Base-by-base conservation (phyloP, 305 asterid species). In the Salvia sclarea region DNA sequence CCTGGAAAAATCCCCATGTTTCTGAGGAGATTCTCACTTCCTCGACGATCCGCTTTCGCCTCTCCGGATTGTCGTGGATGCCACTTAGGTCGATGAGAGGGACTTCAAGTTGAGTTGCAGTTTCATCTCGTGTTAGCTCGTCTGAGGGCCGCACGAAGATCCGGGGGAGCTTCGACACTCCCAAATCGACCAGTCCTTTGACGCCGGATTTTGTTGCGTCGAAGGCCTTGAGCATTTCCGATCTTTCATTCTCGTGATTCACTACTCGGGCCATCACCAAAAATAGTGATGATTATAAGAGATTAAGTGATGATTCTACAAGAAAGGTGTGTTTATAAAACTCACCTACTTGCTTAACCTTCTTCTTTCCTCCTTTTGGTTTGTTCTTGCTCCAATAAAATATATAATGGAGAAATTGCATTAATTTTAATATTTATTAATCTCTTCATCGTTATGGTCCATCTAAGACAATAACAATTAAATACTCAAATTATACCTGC, bases 121-220 rank as follows among this genome's bases (percentile, higher is more conserved):
- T n/a, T n/a, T n/a, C n/a, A n/a, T n/a, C n/a, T n/a, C n/a, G n/a
- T n/a, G n/a, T n/a, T n/a, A n/a, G 64, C 53, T 85, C 88, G 17
- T 80, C 76, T 0, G 83, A 33, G 20, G 87, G 82, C 38, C 84
- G 75, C 18, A 84, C 71, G 61, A 86, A 86, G n/a, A 86, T 76
- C 12, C 44, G 47, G 17, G 88, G 92, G 17, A 86, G 20, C 57
- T 75, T 70, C 2, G 54, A 25, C 12, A 80, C 4, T 6, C 87
- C 92, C 1, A 86, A 66, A 56, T 84, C 92, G 10, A 28, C 1
- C 4, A 85, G 71, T 11, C 87, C 90, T 75, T 85, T 85, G 14
- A 76, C 90, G 4, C 90, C 88, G 1, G 83, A 59, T 70, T 55
- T 7, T 13, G 86, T 74, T 40, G 66, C 77, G 13, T 85, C 91